Conservation (phyloP, 2,329 filamentous ascomycete genomes). For the Onygenales sp. region DNA sequence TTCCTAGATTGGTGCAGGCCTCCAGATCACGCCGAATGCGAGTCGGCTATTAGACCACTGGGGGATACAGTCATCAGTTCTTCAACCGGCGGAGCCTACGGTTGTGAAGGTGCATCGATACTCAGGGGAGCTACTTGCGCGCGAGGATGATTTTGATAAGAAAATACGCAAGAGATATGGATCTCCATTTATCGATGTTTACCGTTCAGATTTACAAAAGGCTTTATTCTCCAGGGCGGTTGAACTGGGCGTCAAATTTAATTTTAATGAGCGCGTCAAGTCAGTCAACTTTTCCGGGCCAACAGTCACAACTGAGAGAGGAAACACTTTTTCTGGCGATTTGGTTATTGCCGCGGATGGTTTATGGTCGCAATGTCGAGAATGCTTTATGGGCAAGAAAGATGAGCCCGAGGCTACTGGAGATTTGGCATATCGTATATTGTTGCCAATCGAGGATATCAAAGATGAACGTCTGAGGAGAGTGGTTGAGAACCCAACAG, state of each 20-base stretch:
- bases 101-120: conserved; percentile 20
- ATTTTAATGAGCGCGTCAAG: conserved; percentile 30
- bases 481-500: conserved; percentile 38
- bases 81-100: conserved; percentile 18
- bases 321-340: conserved; percentile 29
- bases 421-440: conserved; percentile 47
- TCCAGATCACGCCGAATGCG: conserved; percentile 25
- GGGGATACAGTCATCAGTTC: conserved; percentile 18
- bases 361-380: conserved; percentile 36
- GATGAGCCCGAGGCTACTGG: conserved; percentile 45
- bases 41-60: conserved; percentile 19
- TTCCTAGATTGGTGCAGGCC: conserved; percentile 18
- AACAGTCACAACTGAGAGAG: conserved; percentile 16
- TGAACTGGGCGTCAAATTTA: conserved; percentile 42
- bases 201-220: conserved; percentile 52
- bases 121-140: conserved; percentile 30
- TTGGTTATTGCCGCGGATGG: conserved; percentile 42
- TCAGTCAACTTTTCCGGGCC: conserved; percentile 42
- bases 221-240: conserved; percentile 43
- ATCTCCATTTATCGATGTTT: conserved; percentile 51
- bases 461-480: conserved; percentile 39
- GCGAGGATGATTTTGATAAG: conserved; percentile 28
- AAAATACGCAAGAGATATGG: conserved; percentile 47
- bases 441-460: conserved; percentile 39
- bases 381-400: conserved; percentile 33